Conservation (phyloP, 2,329 filamentous ascomycete genomes). For the Elsinoe arachidis region DNA sequence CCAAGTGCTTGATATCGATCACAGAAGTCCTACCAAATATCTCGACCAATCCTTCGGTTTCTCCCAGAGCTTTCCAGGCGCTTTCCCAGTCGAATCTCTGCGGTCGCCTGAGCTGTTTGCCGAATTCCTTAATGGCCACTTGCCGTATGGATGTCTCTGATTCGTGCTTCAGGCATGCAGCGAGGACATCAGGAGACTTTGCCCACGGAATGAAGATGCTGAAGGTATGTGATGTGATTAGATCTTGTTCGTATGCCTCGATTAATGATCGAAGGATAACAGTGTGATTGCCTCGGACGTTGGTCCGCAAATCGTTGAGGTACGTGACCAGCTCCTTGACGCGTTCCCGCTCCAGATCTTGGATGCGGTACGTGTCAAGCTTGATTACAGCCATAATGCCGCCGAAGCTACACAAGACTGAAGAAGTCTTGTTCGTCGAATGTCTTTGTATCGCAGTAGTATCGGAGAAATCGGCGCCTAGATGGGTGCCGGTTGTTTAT, state of each 20-base stretch:
- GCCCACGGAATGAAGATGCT: not conserved
- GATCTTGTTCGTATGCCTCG: not conserved
- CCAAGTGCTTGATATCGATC: not conserved
- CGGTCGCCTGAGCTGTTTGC: not conserved
- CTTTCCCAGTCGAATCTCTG: not conserved
- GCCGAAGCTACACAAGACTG: too few relatives aligned
- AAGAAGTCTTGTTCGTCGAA: too few relatives aligned
- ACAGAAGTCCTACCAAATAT: not conserved
- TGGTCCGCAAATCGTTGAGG: not conserved
- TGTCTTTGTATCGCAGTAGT: too few relatives aligned
- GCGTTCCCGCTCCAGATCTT: too few relatives aligned
- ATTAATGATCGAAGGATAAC: not conserved
- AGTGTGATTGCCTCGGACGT: not conserved
- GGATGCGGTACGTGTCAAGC: too few relatives aligned
- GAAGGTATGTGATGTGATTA: not conserved
- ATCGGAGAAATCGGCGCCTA: too few relatives aligned
- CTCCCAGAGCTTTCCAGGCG: not conserved
- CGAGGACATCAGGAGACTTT: not conserved
- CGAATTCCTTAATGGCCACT: not conserved
- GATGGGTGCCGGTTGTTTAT: too few relatives aligned
- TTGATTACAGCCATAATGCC: too few relatives aligned
- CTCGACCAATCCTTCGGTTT: not conserved
- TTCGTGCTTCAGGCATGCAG: not conserved
- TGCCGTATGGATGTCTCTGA: not conserved
- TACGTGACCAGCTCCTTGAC: not conserved